These are phyloP conservation scores for Royoungia palumana DNA, from an alignment of 768 basidiomycete species.

Conservation along the genomic window DNA sequence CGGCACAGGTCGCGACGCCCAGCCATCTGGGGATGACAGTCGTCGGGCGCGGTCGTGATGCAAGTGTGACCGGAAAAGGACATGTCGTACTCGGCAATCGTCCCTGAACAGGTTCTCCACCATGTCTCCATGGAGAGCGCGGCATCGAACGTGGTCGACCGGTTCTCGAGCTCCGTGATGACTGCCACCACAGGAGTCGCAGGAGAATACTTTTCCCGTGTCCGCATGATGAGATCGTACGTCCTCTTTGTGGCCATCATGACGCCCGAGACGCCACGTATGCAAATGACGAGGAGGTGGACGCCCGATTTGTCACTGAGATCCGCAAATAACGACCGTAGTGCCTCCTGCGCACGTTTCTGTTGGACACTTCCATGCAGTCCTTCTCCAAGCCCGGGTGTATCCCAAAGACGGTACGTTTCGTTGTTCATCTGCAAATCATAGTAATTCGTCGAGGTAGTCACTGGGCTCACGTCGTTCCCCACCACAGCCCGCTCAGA, in stretches of 20 bases:
- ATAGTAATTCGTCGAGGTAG: slow-evolving; percentile 10
- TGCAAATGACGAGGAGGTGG: slow-evolving; percentile 28
- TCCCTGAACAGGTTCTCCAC: slow-evolving; percentile 34
- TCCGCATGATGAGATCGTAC: slow-evolving; percentile 15
- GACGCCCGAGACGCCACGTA: slow-evolving; percentile 18
- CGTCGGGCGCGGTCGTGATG: slow-evolving; percentile 32
- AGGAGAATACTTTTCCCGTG: slow-evolving; percentile 14
- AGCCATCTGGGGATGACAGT: slow-evolving; percentile 17
- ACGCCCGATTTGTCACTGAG: slow-evolving; percentile 20
- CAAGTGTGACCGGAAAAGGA: slow-evolving; percentile 36
- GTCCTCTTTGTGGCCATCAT: slow-evolving; percentile 17
- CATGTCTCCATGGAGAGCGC: slow-evolving; percentile 33
- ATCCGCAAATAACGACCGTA: slow-evolving; percentile 21
- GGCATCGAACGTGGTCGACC: slow-evolving; percentile 8
- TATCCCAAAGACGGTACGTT: slow-evolving; percentile 28
- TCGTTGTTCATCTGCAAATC: slow-evolving; percentile 10
- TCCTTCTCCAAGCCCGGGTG: slow-evolving; percentile 28
- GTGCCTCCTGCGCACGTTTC: slow-evolving; percentile 16
- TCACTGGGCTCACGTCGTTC: slow-evolving; percentile 18
- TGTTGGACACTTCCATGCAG: slow-evolving; percentile 14
- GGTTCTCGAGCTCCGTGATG: slow-evolving; percentile 31
- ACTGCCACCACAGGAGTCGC: slow-evolving; percentile 25
- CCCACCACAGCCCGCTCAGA: slow-evolving; percentile 17
- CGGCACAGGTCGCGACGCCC: slow-evolving; percentile 21
- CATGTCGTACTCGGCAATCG: slow-evolving; percentile 30